Evolutionary conservation across 2,329 filamentous ascomycete genomes (phyloP), one percentile per base, ranked within the genome.

Genomic region (Fusarium devonianum): DNA sequence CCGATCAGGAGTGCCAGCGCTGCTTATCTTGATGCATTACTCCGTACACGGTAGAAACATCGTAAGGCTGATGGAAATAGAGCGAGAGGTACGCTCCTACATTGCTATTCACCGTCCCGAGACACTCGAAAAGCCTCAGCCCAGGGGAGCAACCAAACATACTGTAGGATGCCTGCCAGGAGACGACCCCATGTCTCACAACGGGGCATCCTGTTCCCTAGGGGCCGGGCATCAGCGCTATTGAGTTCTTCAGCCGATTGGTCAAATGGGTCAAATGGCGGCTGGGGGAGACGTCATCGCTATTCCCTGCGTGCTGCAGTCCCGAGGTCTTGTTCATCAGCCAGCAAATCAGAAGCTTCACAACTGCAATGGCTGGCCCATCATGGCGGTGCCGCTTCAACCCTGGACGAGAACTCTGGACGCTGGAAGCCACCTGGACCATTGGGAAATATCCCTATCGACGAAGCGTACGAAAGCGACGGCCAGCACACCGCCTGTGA

Each of bases 221-320:
- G 57, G 44, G 54, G 49, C 62, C 49, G 49, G 46, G 44, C 50
- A 55, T 56, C 58, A 53, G 49, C 48, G 55, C 43, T 46, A 49
- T 44, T 50, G 42, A 33, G 58, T 48, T 11, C 39, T 39, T 39
- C 49, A 65, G 49, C 62, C 62, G 62, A 65, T 65, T 65, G 62
- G 62, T 26, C 19, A 42, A 36, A 47, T n/a, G 13, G 14, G 45
- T 42, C 52, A 41, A n/a, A n/a, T n/a, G n/a, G n/a, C n/a, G n/a
- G n/a, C n/a, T n/a, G n/a, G n/a, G n/a, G n/a, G 46, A 50, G 58
- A 66, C 63, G 64, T 66, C 64, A 66, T 66, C 54, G 33, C 32
- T 30, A 45, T 56, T 54, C 60, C 60, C 63, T 58, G 57, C 63
- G 60, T 37, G 50, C 29, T 35, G 48, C 32, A 54, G 30, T 34